Conservation (phyloP, 2,329 filamentous ascomycete species). For the Colletotrichum echinochloae region DNA sequence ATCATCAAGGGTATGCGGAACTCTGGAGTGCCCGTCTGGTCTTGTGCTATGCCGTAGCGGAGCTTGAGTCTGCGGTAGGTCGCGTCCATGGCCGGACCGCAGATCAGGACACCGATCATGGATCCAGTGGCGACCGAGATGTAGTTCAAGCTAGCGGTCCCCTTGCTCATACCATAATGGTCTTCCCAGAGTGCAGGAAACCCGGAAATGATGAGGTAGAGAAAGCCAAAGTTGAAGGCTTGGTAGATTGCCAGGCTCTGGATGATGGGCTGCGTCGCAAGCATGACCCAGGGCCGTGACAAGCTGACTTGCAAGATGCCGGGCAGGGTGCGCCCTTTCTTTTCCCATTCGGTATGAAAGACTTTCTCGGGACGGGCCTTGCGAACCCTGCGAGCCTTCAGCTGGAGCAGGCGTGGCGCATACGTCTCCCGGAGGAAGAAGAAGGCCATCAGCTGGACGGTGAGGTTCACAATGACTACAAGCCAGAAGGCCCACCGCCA, state of each 20-base stretch:
- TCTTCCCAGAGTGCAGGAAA: slow-evolving; percentile 69
- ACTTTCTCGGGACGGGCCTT: slow-evolving; percentile 46
- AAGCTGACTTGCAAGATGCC: slow-evolving; percentile 52
- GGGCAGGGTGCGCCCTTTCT: slow-evolving; percentile 47
- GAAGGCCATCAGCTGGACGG: slow-evolving; percentile 50
- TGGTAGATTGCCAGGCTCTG: slow-evolving; percentile 66
- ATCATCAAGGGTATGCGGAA: slow-evolving; percentile 59
- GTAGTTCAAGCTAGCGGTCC: slow-evolving; percentile 73
- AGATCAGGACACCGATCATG: slow-evolving; percentile 64
- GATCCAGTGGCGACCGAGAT: slow-evolving; percentile 73
- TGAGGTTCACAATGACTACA: slow-evolving; percentile 55
- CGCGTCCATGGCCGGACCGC: slow-evolving; percentile 57
- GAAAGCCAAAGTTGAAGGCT: slow-evolving; percentile 70
- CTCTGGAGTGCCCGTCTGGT: slow-evolving; percentile 61
- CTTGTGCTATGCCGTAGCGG: slow-evolving; percentile 29
- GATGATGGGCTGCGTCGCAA: slow-evolving; percentile 70
- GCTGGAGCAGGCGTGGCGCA: slow-evolving; percentile 50
- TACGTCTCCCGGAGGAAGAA: slow-evolving; percentile 55
- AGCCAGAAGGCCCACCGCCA: slow-evolving; percentile 63
- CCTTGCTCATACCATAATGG: slow-evolving; percentile 66
- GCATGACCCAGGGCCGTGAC: slow-evolving; percentile 66
- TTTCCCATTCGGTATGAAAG: slow-evolving; percentile 54
- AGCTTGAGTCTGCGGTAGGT: slow-evolving; percentile 51
- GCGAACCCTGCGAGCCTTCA: slow-evolving; percentile 50
- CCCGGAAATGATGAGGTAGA: slow-evolving; percentile 73